Percentiles rank a stretch among this genome's conserved stretches.
Evolutionary conservation across 1,139 yeast genomes (phyloP).

Genomic region (Yamadazyma oceani): DNA sequence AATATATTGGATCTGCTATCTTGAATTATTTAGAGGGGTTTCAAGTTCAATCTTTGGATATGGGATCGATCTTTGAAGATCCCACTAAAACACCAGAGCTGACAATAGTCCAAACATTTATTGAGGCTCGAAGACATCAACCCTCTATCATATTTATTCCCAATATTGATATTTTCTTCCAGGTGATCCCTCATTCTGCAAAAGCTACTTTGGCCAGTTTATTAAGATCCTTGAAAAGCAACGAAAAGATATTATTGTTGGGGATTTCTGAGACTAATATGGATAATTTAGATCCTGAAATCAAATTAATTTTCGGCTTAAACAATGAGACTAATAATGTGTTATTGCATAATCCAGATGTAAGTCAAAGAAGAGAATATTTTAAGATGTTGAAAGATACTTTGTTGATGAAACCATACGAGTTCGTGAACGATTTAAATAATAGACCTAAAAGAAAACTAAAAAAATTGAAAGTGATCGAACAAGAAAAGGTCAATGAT

Average conservation of each 20-base stretch:
- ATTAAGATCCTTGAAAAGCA: slow-evolving; percentile 65
- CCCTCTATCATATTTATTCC: slow-evolving; percentile 89
- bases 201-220: slow-evolving; percentile 71
- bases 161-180: slow-evolving; percentile 75
- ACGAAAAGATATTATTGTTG: slow-evolving; percentile 73
- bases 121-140: slow-evolving; percentile 87
- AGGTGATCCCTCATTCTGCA: slow-evolving; percentile 66
- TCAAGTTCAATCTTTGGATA: slow-evolving; percentile 82
- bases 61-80: slow-evolving; percentile 77
- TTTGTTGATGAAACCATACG: slow-evolving; percentile 65
- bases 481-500: slow-evolving; percentile 14
- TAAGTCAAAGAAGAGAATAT: slow-evolving; percentile 44
- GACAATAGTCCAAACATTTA: slow-evolving; percentile 76
- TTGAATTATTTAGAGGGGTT: slow-evolving; percentile 85
- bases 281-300: slow-evolving; percentile 35
- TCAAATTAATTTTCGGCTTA: slow-evolving; percentile 54
- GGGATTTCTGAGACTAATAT: slow-evolving; percentile 64
- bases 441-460: slow-evolving; percentile 52
- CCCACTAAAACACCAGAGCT: slow-evolving; percentile 83
- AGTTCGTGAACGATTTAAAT: slow-evolving; percentile 51
- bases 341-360: slow-evolving; percentile 42
- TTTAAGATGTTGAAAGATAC: slow-evolving; percentile 59
- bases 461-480: slow-evolving; percentile 33
- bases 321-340: slow-evolving; percentile 46
- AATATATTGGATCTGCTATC: slow-evolving; percentile 80